phyloP scores from a whole-genome alignment of 2,329 filamentous ascomycete species.

The Fusarium pseudograminearum region DNA sequence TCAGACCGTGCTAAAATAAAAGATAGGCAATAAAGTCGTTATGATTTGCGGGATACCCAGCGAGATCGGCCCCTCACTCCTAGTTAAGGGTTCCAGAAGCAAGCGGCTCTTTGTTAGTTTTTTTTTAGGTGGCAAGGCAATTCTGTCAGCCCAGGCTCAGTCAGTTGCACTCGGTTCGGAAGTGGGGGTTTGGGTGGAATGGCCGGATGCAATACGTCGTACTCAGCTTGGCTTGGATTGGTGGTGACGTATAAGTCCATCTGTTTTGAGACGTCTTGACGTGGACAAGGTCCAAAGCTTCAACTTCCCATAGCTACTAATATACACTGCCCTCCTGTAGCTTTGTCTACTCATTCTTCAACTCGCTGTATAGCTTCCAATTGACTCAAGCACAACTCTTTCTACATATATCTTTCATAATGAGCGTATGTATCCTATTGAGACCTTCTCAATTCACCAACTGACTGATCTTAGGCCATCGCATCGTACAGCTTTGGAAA shows the following conservation, averaged over 20 bases:
- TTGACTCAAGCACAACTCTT: not conserved
- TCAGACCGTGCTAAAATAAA: conserved; percentile 21
- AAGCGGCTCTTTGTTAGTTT: conserved; percentile 12
- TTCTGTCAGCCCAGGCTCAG: not conserved
- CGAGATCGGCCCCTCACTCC: conserved; percentile 5
- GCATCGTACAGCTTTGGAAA: conserved; percentile 64
- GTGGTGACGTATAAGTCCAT: conserved; percentile 28
- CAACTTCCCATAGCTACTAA: not conserved
- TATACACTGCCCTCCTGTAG: not conserved
- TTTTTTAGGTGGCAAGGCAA: conserved; percentile 21
- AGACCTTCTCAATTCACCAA: not conserved
- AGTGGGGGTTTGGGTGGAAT: conserved; percentile 1
- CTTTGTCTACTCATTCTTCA: not conserved
- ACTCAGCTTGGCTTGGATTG: not conserved
- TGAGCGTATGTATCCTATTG: conserved; percentile 35
- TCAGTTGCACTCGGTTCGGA: conserved; percentile 8
- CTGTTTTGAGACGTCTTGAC: not conserved
- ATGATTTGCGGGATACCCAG: conserved; percentile 48
- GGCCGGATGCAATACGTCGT: conserved; percentile 16
- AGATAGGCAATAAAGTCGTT: conserved; percentile 49
- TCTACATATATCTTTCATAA: not conserved
- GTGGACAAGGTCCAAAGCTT: conserved; percentile 6
- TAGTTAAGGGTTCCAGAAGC: not conserved
- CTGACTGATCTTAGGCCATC: conserved; percentile 55
- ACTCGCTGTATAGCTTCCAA: not conserved